Evolutionary conservation across 805 yeast genomes (phyloP), one percentile per base, ranked within the genome.

Genomic region (Metschnikowia cerradonensis): DNA sequence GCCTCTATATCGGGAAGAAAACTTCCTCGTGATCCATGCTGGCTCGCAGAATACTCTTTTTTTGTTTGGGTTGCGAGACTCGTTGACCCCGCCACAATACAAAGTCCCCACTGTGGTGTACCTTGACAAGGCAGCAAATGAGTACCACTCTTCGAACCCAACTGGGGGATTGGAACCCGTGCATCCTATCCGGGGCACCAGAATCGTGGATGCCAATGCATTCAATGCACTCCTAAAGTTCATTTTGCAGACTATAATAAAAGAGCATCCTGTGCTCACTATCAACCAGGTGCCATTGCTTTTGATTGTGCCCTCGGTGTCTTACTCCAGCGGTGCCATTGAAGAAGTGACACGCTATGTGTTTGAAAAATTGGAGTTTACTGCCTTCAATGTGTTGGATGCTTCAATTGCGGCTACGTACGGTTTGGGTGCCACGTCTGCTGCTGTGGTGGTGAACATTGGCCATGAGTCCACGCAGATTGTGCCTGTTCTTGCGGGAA

Each of bases 31-130:
- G 30, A 79, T 91, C 30, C 84, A 89, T 49, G 88, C 96, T 1
- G 96, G 97, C 30, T 86, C 96, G 2, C 73, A 71, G 48, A 71
- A 78, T 48, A 89, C 97, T 0, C 71, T 85, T 48, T 88, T 88
- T 30, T 87, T 86, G 57, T 83, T 88, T 64, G 97, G 97, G 2
- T 72, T 91, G 26, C 95, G 86, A 58, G 84, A 80, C 48, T 74
- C 87, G 1, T 76, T 88, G 54, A 70, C 86, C 7, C 89, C 94
- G 1, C 96, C 97, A 1, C 79, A 83, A 23, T 80, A 79, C 55
- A 81, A 81, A 50, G 73, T 90, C 30, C 96, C 96, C n/a, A 83
- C 96, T 0, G 74, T 75, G 36, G 95, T 92, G 7, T 87, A 80
- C 64, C 72, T 70, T 47, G 74, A 76, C 54, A 62, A 71, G 10